Evolutionary conservation across 108 stramenopile genomes (phyloP), one percentile per base, ranked within the genome.

Genomic region (Seminavis robusta): DNA sequence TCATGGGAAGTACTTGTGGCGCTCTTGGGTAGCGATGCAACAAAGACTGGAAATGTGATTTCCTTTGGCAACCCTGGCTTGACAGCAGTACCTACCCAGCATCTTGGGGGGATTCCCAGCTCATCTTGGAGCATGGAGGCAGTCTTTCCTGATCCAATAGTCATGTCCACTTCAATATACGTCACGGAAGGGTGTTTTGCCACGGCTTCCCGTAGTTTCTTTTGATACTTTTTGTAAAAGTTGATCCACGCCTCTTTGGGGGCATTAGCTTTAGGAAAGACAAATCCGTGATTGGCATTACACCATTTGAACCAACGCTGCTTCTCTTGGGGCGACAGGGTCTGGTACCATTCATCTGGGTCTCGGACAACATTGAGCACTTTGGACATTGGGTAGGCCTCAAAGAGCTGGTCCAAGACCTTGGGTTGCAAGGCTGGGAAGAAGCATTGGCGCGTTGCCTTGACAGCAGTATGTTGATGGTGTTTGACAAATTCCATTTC

Each of bases 91-190:
- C n/a, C n/a, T n/a, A n/a, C n/a, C 60, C 47, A 61, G 49, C 60
- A 61, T 5, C 10, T 16, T 8, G 34, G 11, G 2, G 74, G 58
- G 33, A 80, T 61, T 17, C 74, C 74, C 0, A 73, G 68, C 16
- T 63, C 64, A 9, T 57, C 39, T 44, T 80, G 61, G 53, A 80
- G 44, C 11, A 68, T 46, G n/a, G 49, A 31, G 0, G 52, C 74
- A 39, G 62, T 64, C 13, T 59, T 52, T 2, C 55, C 38, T 38
- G 63, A 56, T 34, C 76, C 26, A 3, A 23, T 32, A 30, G 47
- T 47, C 0, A 59, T 19, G 6, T 46, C 2, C 38, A 59, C 13
- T 24, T 59, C 58, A 30, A 59, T 23, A 23, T 59, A 59, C 30
- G 58, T 59, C 58, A 59, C 16, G 32, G 46, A 33, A 17, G 45